Conservation (phyloP, 2,329 filamentous ascomycete species). For the Colletotrichum siamense region DNA sequence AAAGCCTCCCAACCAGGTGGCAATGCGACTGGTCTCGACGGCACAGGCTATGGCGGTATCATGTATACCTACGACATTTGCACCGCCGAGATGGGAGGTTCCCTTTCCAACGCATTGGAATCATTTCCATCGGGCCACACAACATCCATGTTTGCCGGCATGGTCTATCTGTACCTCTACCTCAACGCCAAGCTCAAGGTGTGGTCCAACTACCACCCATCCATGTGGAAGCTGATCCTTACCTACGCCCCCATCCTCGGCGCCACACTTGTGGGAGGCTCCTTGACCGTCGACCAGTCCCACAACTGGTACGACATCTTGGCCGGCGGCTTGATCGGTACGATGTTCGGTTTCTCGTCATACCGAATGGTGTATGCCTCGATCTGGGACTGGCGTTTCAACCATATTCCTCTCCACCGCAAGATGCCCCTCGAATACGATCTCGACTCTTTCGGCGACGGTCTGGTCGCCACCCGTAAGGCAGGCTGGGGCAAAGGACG, state of each 20-base stretch:
- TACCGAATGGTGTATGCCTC: constrained; percentile 73
- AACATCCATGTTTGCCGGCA: constrained; percentile 75
- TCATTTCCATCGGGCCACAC: constrained; percentile 78
- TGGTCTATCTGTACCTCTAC: constrained; percentile 74
- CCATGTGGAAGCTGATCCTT: constrained; percentile 76
- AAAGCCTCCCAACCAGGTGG: constrained; percentile 47
- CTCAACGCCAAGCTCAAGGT: constrained; percentile 82
- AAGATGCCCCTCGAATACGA: constrained; percentile 59
- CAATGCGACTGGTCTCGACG: constrained; percentile 45
- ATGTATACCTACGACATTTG: constrained; percentile 76
- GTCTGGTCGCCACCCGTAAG: constrained; percentile 62
- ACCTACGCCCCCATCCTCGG: constrained; percentile 71
- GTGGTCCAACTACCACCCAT: constrained; percentile 73
- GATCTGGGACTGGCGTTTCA: constrained; percentile 71
- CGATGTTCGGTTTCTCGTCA: constrained; percentile 66
- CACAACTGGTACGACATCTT: constrained; percentile 79
- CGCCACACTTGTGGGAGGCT: constrained; percentile 70
- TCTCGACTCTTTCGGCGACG: constrained; percentile 48
- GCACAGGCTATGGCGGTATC: constrained; percentile 59
- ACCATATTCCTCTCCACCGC: constrained; percentile 71
- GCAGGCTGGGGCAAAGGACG: constrained; percentile 60
- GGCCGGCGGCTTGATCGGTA: constrained; percentile 69
- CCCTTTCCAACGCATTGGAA: constrained; percentile 73
- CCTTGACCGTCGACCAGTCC: constrained; percentile 74
- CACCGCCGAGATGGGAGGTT: constrained; percentile 66